Base-by-base conservation (phyloP, 1,284 basidiomycete genomes). In the Anthracocystis setariae region DNA sequence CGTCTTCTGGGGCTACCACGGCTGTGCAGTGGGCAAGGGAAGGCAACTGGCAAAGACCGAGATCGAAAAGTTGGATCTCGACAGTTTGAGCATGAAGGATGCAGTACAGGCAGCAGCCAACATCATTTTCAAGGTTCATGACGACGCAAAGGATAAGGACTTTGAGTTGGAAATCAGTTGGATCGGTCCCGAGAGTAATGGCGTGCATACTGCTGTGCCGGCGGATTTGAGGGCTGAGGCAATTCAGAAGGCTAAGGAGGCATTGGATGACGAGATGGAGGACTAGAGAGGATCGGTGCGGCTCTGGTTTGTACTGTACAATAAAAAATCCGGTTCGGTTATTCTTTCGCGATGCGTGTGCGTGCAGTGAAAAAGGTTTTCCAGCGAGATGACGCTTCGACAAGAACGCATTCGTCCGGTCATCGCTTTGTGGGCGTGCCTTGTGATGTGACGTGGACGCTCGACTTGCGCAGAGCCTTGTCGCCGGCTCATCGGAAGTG, bases 131-230 rank as follows among this genome's bases (percentile, higher is more conserved):
- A 89, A 94, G 57, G 94, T 96, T 15, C 96, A 99, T 82, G 95
- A 98, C 73, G 96, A 98, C 71, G 85, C 92, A 59, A 97, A 98
- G 84, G 95, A 98, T 85, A 96, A 96, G 83, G 91, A 94, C 53
- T 98, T 99, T 77, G 96, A 98, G 84, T 88, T 99, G 23, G 96
- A 99, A 84, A 88, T 99, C 87, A 92, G 94, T 37, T 99, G 96
- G 96, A 89, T 98, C 63, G 89, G 93, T 27, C 87, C 89, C 25
- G 93, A 96, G 85, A 92, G 91, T 21, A 89, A 90, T 25, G 89
- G 89, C 46, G 85, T 90, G 52, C 94, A 98, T 83, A 86, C 88
- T 29, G 87, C 89, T 13, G 92, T 98, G 53, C 95, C 95, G 29
- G 88, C 88, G 59, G 93, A 93, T 42, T 85, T 98, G 64, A 86